A percentile compares a stretch with the other conserved stretches of the same genome.
phyloP scores from a whole-genome alignment of 73 alveolate genomes.

The Paraurostyla sp. region DNA sequence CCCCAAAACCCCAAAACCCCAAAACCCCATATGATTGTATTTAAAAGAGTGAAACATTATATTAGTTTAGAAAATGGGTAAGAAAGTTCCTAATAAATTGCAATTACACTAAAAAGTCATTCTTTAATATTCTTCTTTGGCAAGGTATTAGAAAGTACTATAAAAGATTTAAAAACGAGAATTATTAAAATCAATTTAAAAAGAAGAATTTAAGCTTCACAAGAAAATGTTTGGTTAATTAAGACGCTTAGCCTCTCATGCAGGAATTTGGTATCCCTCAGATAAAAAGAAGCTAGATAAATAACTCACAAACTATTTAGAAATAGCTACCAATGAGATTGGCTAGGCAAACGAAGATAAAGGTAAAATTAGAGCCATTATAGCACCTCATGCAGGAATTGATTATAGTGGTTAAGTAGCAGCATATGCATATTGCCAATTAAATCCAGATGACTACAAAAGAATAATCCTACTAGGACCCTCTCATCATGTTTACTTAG shows the following conservation, averaged over 20 bases:
- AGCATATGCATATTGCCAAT: slow-evolving; percentile 92
- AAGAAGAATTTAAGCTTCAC: slow-evolving; percentile 22
- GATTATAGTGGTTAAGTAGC: slow-evolving; percentile 92
- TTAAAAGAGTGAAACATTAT: no score
- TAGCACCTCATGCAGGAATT: slow-evolving; percentile 85
- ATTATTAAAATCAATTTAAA: slow-evolving; percentile 14
- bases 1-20: no score
- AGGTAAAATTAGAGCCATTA: slow-evolving; percentile 55
- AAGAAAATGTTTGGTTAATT: slow-evolving; percentile 40
- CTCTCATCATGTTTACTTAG: slow-evolving; percentile 95
- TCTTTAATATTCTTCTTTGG: background rate
- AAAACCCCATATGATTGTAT: no score
- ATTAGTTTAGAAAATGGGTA: no score
- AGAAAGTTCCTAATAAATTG: no score
- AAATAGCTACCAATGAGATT: slow-evolving; percentile 44
- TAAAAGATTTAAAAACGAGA: background rate
- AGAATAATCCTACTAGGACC: slow-evolving; percentile 98
- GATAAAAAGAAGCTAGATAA: slow-evolving; percentile 29
- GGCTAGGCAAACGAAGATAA: background rate
- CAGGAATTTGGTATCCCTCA: slow-evolving; percentile 81
- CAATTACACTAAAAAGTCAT: no score
- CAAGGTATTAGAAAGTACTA: slow-evolving; percentile 1
- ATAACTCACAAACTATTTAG: slow-evolving; percentile 57
- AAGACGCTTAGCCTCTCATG: slow-evolving; percentile 77
- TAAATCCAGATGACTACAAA: slow-evolving; percentile 78